These are phyloP conservation scores for Carpinus viminea DNA, from an alignment of 306 rosid genomes.

Conservation along the genomic window DNA sequence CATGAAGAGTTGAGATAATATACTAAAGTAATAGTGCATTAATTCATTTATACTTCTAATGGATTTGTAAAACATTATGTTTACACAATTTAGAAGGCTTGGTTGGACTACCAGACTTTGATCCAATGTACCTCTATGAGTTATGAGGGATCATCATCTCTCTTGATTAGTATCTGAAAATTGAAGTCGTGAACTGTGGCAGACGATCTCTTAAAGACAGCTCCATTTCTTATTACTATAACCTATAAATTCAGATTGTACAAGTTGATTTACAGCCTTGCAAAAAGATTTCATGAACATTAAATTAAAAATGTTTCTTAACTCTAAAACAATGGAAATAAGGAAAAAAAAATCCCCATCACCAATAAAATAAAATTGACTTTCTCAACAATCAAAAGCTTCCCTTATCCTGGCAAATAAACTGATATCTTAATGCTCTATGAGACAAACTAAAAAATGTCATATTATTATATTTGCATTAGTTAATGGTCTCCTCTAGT, in stretches of 20 bases:
- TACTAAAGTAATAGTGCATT: background rate
- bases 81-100: background rate
- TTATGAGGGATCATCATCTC: conserved; percentile 54
- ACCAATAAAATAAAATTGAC: background rate
- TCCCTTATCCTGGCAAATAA: background rate
- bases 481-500: background rate
- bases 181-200: conserved; percentile 62
- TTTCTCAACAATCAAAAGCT: conserved; percentile 15
- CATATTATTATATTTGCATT: background rate
- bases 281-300: conserved; percentile 2
- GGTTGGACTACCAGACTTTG: background rate
- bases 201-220: conserved; percentile 51
- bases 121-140: conserved; percentile 51
- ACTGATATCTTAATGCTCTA: background rate
- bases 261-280: conserved; percentile 18
- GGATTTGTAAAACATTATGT: background rate
- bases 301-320: background rate
- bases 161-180: conserved; percentile 54
- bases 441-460: background rate
- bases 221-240: conserved; percentile 61
- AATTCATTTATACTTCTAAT: background rate
- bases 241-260: conserved; percentile 43
- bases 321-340: background rate
- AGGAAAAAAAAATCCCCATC: background rate
- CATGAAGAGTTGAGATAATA: background rate